phyloP scores from a whole-genome alignment of 306 rosid species.

The Citrullus amarus region DNA sequence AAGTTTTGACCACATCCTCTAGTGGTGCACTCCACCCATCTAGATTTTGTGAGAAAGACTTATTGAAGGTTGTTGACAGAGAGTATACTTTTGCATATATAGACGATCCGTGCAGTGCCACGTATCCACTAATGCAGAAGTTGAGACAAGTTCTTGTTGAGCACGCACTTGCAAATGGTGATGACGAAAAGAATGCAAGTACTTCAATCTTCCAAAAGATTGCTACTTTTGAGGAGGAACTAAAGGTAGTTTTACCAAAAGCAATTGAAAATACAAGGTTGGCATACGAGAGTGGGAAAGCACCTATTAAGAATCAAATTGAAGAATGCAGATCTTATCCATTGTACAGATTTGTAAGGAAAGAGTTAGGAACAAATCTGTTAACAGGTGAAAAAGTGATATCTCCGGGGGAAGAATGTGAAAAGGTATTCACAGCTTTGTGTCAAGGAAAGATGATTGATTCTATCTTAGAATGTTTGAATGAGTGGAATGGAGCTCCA shows the following conservation, averaged over 20 bases:
- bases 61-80: conserved; percentile 57
- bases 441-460: conserved; percentile 66
- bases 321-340: conserved; percentile 75
- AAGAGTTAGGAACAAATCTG: conserved; percentile 38
- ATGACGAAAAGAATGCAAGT: conserved; percentile 37
- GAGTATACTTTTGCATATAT: conserved; percentile 52
- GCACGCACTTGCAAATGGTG: conserved; percentile 48
- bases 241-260: conserved; percentile 47
- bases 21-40: conserved; percentile 79
- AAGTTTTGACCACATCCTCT: conserved; percentile 46
- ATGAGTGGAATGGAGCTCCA: conserved; percentile 78
- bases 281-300: conserved; percentile 38
- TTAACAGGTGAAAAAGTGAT: conserved; percentile 47
- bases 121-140: conserved; percentile 78
- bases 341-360: conserved; percentile 66
- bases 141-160: conserved; percentile 66
- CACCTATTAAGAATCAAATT: conserved; percentile 36
- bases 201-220: conserved; percentile 86
- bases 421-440: conserved; percentile 54
- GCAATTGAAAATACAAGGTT: conserved; percentile 52
- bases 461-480: conserved; percentile 58
- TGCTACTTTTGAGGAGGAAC: conserved; percentile 54
- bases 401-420: conserved; percentile 76
- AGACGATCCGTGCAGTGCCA: conserved; percentile 64
- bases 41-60: conserved; percentile 67